These are phyloP conservation scores for Nematocida sp. DNA, from an alignment of 371 early-diverging fungal species.

Conservation along the genomic window DNA sequence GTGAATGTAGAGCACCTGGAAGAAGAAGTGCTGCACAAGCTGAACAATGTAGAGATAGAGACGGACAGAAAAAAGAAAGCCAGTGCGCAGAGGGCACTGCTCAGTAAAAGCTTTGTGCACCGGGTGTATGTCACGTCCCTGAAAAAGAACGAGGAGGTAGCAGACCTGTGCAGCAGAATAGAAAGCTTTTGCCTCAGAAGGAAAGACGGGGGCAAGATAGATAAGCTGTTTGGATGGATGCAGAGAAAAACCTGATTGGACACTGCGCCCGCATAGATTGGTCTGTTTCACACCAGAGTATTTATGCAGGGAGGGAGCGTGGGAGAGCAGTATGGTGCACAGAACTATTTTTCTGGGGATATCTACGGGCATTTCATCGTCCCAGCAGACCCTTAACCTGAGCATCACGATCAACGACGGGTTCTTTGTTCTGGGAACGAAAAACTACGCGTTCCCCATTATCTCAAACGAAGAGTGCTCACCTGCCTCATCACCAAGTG, in stretches of 20 bases:
- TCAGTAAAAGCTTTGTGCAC: conserved; percentile 35
- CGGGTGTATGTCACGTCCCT: background rate
- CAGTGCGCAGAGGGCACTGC: background rate
- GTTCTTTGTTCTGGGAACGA: conserved; percentile 44
- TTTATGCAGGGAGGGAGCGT: background rate
- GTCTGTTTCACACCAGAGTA: no score
- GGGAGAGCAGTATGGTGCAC: conserved; percentile 18
- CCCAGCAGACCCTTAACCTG: conserved; percentile 13
- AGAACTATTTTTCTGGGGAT: conserved; percentile 51
- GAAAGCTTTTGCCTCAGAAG: background rate
- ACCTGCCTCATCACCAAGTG: background rate
- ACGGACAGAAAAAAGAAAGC: background rate
- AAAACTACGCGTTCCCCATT: conserved; percentile 39
- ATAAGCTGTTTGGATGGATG: conserved; percentile 6
- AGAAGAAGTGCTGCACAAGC: background rate
- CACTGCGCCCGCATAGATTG: no score
- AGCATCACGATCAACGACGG: conserved; percentile 56
- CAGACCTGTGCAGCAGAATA: background rate
- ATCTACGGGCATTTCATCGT: conserved; percentile 5
- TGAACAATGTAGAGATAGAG: conserved; percentile 9
- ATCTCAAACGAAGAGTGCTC: background rate
- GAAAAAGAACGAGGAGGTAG: conserved; percentile 7
- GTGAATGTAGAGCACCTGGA: conserved; percentile 13
- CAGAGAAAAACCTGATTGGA: background rate
- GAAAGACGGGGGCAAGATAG: background rate